Percentiles rank a stretch among this genome's conserved stretches.
These are phyloP conservation scores for Blastomyces parvus DNA, from an alignment of 2,329 filamentous ascomycete genomes.

Conservation along the genomic window DNA sequence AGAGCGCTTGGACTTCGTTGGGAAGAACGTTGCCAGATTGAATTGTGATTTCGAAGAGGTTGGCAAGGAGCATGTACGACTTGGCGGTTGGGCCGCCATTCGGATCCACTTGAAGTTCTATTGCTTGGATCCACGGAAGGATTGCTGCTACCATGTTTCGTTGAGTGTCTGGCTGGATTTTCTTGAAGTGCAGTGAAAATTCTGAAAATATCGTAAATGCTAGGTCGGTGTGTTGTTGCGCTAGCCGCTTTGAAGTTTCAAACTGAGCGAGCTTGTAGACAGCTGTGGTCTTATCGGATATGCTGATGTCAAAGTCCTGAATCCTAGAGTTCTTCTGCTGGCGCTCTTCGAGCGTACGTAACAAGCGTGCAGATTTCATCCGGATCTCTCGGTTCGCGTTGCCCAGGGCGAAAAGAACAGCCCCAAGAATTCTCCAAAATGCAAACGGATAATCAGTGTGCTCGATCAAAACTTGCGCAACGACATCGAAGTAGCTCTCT, in stretches of 20 bases:
- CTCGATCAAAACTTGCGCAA: constrained; percentile 76
- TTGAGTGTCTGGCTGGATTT: constrained; percentile 70
- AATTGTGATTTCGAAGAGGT: constrained; percentile 92
- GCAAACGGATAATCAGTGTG: constrained; percentile 71
- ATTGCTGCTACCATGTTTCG: constrained; percentile 91
- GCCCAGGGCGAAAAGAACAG: constrained; percentile 84
- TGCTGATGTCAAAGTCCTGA: constrained; percentile 95
- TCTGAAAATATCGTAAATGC: constrained; percentile 95
- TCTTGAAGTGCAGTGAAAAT: constrained; percentile 87
- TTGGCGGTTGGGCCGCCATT: constrained; percentile 82
- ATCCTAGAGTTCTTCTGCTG: constrained; percentile 81
- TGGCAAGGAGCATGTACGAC: constrained; percentile 90
- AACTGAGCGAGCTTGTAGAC: constrained; percentile 98
- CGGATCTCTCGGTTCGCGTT: constrained; percentile 84
- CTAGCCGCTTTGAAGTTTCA: constrained; percentile 83
- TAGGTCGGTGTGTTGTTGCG: constrained; percentile 77
- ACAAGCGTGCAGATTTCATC: constrained; percentile 72
- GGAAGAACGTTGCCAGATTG: constrained; percentile 79
- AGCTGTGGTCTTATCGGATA: constrained; percentile 95
- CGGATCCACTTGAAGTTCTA: constrained; percentile 84
- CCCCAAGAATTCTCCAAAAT: constrained; percentile 82
- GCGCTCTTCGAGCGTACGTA: constrained; percentile 72
- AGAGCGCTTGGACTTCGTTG: constrained; percentile 93
- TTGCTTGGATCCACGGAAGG: constrained; percentile 89
- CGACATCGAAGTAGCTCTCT: constrained; percentile 91